phyloP scores from a whole-genome alignment of 2,329 filamentous ascomycete species.

The Hymenoscyphus occultus region DNA sequence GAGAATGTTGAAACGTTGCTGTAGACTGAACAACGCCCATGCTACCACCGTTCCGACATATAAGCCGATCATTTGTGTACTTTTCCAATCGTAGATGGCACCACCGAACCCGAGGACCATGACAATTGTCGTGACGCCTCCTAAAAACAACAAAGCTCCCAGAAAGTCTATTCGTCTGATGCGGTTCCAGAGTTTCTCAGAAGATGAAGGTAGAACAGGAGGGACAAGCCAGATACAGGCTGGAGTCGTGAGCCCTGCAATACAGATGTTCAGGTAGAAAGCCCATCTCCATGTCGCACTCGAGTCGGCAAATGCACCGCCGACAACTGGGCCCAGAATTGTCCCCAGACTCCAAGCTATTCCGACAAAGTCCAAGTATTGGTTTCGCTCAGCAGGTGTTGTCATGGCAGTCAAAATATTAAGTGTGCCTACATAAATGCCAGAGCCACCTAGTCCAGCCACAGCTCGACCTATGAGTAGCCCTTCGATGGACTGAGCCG shows the following conservation, averaged over 20 bases:
- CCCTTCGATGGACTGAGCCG: constrained; percentile 39
- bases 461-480: constrained; percentile 40
- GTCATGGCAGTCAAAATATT: constrained; percentile 42
- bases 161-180: not conserved
- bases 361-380: constrained; percentile 37
- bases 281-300: constrained; percentile 46
- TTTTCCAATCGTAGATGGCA: constrained; percentile 33
- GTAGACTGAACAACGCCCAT: constrained; percentile 23
- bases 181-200: not conserved
- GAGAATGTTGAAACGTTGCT: constrained; percentile 31
- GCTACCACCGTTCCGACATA: constrained; percentile 45
- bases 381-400: constrained; percentile 37
- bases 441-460: constrained; percentile 42
- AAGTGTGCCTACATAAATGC: constrained; percentile 46
- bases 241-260: constrained; percentile 40
- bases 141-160: not conserved
- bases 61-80: constrained; percentile 29
- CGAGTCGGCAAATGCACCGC: constrained; percentile 44
- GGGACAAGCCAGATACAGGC: constrained; percentile 38
- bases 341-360: constrained; percentile 44
- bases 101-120: constrained; percentile 38
- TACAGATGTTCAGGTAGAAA: constrained; percentile 56
- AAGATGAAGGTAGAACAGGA: not conserved
- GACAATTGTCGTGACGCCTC: not conserved
- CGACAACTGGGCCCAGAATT: constrained; percentile 47